Base-by-base conservation (phyloP, 371 early-diverging fungal genomes). In the Circinella minor region DNA sequence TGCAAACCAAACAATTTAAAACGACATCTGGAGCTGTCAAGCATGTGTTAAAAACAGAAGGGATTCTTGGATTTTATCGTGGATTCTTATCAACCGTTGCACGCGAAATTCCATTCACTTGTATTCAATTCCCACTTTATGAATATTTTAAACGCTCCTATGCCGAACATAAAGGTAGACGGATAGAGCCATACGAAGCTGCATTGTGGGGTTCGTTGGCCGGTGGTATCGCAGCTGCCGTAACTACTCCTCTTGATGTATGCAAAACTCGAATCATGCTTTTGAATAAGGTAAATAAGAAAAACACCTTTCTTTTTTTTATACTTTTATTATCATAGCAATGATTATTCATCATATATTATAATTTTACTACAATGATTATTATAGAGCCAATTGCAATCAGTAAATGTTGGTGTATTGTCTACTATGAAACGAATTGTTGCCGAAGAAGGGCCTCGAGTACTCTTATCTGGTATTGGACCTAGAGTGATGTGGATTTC, bases 401-500 rank as follows among this genome's bases (percentile, higher is more conserved):
- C 71, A 68, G 86, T 88, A 57, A 94, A 94, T 70, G 82, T 78
- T n/a, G 93, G 93, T 9, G 90, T 96, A 43, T 66, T 83, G 9
- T 74, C 83, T 6, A 94, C 96, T 0, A 86, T 96, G 74, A 76
- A 80, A 37, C 84, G 89, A 46, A 95, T 98, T 66, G 78, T 86
- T 43, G 76, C 83, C 11, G 94, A 95, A 76, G 96, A 96, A 74
- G 98, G 98, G 0, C 71, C 83, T 4, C 78, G 89, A 2, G 91
- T 88, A 15, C 77, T 98, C 59, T 93, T 96, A 65, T 84, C 91
- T 10, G 98, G 98, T 34, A 84, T 96, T 64, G 96, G 93, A 3
- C 98, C 98, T 6, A 91, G 98, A 61, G 93, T 95, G 17, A 86
- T 94, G 75, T 98, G 98, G 98, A 96, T 98, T 63, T 91, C 93